Percentiles rank a stretch among this genome's conserved stretches.
Evolutionary conservation across 2,329 filamentous ascomycete genomes (phyloP).

Genomic region (Metarhizium guizhouense): DNA sequence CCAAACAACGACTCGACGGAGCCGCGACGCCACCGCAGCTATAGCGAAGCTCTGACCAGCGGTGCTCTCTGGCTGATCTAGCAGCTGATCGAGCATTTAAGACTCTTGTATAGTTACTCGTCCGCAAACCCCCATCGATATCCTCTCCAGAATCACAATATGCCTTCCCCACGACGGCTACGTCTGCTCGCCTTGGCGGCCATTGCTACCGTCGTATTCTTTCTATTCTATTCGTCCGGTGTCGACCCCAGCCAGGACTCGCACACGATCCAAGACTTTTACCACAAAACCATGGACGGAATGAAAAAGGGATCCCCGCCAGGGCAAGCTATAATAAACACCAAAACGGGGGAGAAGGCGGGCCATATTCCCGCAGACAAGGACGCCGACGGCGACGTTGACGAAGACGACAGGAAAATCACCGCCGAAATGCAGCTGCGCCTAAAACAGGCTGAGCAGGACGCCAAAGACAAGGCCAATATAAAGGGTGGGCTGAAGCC

Average conservation of each 20-base stretch:
- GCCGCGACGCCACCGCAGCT: not conserved
- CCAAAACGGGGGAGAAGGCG: slow-evolving; percentile 27
- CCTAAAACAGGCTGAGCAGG: slow-evolving; percentile 59
- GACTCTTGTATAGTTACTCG: not conserved
- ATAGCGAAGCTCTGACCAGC: too few species aligned
- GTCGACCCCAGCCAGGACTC: slow-evolving; percentile 39
- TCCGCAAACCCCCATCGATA: not conserved
- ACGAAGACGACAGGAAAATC: slow-evolving; percentile 46
- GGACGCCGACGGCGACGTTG: slow-evolving; percentile 45
- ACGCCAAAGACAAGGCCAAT: slow-evolving; percentile 55
- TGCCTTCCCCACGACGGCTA: slow-evolving; percentile 64
- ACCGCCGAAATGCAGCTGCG: slow-evolving; percentile 46
- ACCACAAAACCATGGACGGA: slow-evolving; percentile 49
- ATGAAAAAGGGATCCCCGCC: slow-evolving; percentile 30
- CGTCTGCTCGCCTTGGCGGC: slow-evolving; percentile 57
- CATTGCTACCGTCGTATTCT: slow-evolving; percentile 54
- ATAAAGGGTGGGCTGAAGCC: slow-evolving; percentile 35
- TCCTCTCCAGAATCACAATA: slow-evolving; percentile 21
- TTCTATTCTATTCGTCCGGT: slow-evolving; percentile 65
- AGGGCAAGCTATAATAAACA: slow-evolving; percentile 31
- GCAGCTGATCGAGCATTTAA: too few species aligned
- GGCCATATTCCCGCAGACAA: slow-evolving; percentile 35
- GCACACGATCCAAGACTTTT: slow-evolving; percentile 43
- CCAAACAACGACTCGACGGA: not conserved
- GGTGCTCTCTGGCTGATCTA: not conserved